phyloP scores from a whole-genome alignment of 2,329 filamentous ascomycete genomes.

The Drechslera avenae region DNA sequence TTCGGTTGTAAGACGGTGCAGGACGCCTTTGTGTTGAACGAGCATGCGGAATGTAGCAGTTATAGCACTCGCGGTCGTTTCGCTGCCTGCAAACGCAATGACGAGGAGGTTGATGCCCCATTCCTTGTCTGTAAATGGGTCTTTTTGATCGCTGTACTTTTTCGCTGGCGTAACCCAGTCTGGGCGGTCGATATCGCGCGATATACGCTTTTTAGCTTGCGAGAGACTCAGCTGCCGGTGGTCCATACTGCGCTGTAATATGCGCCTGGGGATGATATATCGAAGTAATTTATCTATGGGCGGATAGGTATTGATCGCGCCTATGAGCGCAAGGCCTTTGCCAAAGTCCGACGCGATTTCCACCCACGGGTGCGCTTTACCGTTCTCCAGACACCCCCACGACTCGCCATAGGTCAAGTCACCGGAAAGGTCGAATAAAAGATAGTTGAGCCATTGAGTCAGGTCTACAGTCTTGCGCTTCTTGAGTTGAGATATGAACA shows the following conservation, averaged over 20 bases:
- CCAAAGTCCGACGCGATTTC: constrained; percentile 33
- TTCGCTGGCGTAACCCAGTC: constrained; percentile 38
- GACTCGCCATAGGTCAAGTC: constrained; percentile 60
- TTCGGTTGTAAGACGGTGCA: constrained; percentile 33
- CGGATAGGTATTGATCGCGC: constrained; percentile 31
- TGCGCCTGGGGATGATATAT: constrained; percentile 31
- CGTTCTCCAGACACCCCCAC: constrained; percentile 47
- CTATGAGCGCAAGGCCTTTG: constrained; percentile 39
- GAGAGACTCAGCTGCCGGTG: constrained; percentile 32
- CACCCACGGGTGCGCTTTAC: constrained; percentile 49
- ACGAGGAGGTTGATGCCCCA: constrained; percentile 48
- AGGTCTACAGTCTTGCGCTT: constrained; percentile 24
- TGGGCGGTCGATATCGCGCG: constrained; percentile 23
- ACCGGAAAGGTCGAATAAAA: constrained; percentile 42
- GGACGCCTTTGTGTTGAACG: constrained; percentile 33
- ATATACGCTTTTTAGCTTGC: constrained; percentile 31
- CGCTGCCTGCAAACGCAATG: constrained; percentile 52
- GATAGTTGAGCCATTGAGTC: constrained; percentile 20
- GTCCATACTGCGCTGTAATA: constrained; percentile 27
- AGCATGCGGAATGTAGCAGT: constrained; percentile 44
- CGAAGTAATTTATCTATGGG: constrained; percentile 31
- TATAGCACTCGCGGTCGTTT: constrained; percentile 51
- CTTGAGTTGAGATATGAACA: constrained; percentile 29
- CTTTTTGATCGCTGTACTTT: constrained; percentile 28
- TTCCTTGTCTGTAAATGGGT: constrained; percentile 32